Percentiles rank a stretch among this genome's conserved stretches.
Evolutionary conservation across 768 basidiomycete genomes (phyloP).

Genomic region (Termitomyces sp.): DNA sequence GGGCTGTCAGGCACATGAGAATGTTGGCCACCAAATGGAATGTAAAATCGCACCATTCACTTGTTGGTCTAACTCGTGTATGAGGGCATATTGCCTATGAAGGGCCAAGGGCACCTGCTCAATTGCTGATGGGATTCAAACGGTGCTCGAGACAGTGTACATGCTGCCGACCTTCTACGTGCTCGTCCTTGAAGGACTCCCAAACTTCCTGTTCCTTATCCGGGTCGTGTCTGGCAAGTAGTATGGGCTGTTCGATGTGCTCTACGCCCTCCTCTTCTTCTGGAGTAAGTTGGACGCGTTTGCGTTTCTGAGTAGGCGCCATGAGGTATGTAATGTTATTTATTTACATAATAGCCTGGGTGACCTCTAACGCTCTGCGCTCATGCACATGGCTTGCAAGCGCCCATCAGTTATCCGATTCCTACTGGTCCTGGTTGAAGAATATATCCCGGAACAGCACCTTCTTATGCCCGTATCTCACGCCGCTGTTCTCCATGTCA

Average conservation of each 20-base stretch:
- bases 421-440: not conserved
- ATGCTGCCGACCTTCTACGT: conserved; percentile 58
- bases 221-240: conserved; percentile 13
- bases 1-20: conserved; percentile 22
- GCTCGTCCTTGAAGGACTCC: conserved; percentile 73
- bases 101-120: conserved; percentile 75
- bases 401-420: conserved; percentile 10
- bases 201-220: conserved; percentile 63
- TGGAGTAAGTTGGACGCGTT: conserved; percentile 34
- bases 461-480: not conserved
- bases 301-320: conserved; percentile 38
- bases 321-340: not conserved
- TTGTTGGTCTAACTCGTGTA: conserved; percentile 70
- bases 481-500: not conserved
- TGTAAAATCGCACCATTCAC: conserved; percentile 36
- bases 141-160: not conserved
- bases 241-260: conserved; percentile 15
- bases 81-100: conserved; percentile 62
- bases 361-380: not conserved
- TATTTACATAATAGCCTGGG: not conserved
- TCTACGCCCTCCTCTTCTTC: conserved; percentile 22
- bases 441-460: not conserved
- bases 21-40: conserved; percentile 7
- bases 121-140: conserved; percentile 41
- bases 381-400: not conserved